Conservation (phyloP, 495 filamentous ascomycete genomes). For the Extremus antarcticus region DNA sequence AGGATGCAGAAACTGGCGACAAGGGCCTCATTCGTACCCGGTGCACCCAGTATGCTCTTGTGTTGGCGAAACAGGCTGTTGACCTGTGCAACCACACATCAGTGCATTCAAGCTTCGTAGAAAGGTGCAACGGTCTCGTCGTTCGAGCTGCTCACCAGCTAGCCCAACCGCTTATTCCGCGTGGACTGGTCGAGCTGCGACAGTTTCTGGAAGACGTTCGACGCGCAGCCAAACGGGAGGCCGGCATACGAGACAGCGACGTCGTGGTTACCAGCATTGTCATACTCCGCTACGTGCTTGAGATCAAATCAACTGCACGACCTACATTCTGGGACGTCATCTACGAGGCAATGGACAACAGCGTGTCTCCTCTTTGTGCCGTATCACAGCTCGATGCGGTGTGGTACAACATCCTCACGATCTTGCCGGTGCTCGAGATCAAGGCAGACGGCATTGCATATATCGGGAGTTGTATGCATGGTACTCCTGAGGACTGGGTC, state of each 20-base stretch:
- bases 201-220: slow-evolving; percentile 55
- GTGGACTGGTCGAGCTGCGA: slow-evolving; percentile 31
- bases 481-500: slow-evolving; percentile 58
- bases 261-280: slow-evolving; percentile 54
- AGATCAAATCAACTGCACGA: slow-evolving; percentile 35
- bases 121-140: background rate
- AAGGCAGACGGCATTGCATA: slow-evolving; percentile 54
- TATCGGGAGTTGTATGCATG: slow-evolving; percentile 43
- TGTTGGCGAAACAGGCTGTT: slow-evolving; percentile 20
- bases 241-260: slow-evolving; percentile 52
- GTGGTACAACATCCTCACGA: slow-evolving; percentile 65
- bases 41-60: slow-evolving; percentile 12
- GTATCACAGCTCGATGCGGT: slow-evolving; percentile 44
- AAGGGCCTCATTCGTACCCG: too few relatives aligned
- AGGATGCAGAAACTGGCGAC: too few relatives aligned
- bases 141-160: background rate
- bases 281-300: slow-evolving; percentile 49
- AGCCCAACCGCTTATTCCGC: slow-evolving; percentile 12
- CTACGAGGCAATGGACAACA: slow-evolving; percentile 35
- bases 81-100: slow-evolving; percentile 15
- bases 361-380: background rate
- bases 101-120: slow-evolving; percentile 3
- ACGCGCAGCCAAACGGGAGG: slow-evolving; percentile 43
- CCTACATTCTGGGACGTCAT: slow-evolving; percentile 49
- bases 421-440: slow-evolving; percentile 68